Percentiles rank a stretch among this genome's conserved stretches.
phyloP scores from a whole-genome alignment of 1,284 basidiomycete genomes.

The Boletellus deceptivus region DNA sequence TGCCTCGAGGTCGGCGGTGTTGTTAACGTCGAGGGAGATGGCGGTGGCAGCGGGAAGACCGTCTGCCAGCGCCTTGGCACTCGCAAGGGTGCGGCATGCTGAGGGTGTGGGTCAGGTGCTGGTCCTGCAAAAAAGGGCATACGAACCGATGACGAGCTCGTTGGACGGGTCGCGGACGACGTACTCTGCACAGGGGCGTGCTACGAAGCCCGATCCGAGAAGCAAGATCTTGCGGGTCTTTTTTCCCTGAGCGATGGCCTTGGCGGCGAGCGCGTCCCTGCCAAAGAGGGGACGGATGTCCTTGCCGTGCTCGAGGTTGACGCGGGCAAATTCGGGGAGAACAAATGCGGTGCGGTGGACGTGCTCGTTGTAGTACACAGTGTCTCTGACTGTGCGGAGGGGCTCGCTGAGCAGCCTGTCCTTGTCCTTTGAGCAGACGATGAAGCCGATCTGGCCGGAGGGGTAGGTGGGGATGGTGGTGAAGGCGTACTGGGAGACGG shows the following conservation, averaged over 20 bases:
- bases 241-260: conserved; percentile 18
- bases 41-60: conserved; percentile 70
- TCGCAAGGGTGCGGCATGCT: conserved; percentile 85
- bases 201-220: conserved; percentile 94
- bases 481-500: conserved; percentile 88
- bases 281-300: conserved; percentile 72
- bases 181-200: conserved; percentile 92
- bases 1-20: conserved; percentile 71
- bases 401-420: conserved; percentile 72
- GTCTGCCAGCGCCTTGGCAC: conserved; percentile 68
- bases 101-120: conserved; percentile 11
- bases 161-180: conserved; percentile 83
- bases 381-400: conserved; percentile 65
- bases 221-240: conserved; percentile 71
- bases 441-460: conserved; percentile 95
- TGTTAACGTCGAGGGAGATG: conserved; percentile 82
- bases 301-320: conserved; percentile 69
- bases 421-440: conserved; percentile 83
- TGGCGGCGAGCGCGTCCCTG: conserved; percentile 38
- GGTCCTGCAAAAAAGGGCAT: conserved; percentile 1
- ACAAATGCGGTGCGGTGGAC: conserved; percentile 87
- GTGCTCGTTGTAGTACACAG: conserved; percentile 84
- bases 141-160: conserved; percentile 76
- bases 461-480: conserved; percentile 99
- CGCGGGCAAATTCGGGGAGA: conserved; percentile 89